Evolutionary conservation across 2,329 filamentous ascomycete species (phyloP).

Genomic region (Curvularia sp.): DNA sequence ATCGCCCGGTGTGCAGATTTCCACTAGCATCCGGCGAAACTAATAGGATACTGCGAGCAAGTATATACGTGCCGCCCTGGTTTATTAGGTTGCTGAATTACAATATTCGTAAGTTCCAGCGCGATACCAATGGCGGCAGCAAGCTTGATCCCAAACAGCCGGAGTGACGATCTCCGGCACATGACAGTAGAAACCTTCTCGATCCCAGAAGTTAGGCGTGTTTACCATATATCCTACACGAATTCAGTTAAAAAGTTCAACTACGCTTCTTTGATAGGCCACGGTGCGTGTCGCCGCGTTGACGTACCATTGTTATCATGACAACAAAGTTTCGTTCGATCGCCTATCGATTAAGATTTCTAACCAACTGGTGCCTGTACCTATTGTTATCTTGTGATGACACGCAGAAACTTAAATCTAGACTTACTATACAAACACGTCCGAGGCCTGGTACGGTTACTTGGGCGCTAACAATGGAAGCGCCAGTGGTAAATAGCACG

Average conservation of each 20-base stretch:
- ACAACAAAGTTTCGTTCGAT: background rate
- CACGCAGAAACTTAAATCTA: background rate
- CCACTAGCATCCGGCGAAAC: background rate
- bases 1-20: background rate
- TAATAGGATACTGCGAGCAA: background rate
- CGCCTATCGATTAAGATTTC: background rate
- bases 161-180: background rate
- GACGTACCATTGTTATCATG: background rate
- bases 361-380: background rate
- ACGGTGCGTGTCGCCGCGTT: background rate
- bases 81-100: background rate
- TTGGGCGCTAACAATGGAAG: background rate
- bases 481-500: background rate
- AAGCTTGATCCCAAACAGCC: background rate
- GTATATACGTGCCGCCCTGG: background rate
- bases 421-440: conserved; percentile 2
- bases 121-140: background rate
- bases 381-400: background rate
- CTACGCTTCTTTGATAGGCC: too few species aligned
- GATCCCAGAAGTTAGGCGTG: background rate
- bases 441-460: background rate
- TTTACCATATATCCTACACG: background rate
- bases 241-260: background rate
- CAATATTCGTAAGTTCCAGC: background rate
- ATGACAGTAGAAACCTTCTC: background rate